A percentile compares a stretch with the other conserved stretches of the same genome.
Conservation (phyloP, 495 filamentous ascomycete genomes). For the Xylaria nigripes region DNA sequence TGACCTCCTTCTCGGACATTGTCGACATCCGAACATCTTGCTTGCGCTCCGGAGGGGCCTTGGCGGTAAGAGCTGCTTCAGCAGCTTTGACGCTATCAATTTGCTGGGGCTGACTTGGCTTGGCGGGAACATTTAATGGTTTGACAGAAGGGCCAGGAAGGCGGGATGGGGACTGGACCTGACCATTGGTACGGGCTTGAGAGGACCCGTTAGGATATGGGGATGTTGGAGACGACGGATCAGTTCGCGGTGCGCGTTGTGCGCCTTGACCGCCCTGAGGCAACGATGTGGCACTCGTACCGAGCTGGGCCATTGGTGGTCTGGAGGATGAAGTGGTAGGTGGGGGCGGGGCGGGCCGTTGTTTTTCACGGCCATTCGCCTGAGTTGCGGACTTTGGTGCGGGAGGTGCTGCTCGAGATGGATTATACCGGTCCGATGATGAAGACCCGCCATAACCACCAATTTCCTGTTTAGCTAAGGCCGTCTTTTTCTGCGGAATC, state of each 20-base stretch:
- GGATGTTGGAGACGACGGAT: constrained; percentile 16
- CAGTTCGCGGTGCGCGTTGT: constrained; percentile 20
- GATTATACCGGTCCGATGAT: constrained; percentile 66
- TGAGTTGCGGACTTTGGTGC: constrained; percentile 46
- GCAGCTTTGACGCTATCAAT: constrained; percentile 67
- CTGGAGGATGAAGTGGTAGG: constrained; percentile 26
- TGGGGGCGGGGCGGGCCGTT: constrained; percentile 46
- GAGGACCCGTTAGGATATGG: constrained; percentile 29
- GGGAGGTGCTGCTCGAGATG: constrained; percentile 59
- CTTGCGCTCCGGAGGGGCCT: constrained; percentile 57
- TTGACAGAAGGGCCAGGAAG: constrained; percentile 65
- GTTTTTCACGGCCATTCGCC: constrained; percentile 35
- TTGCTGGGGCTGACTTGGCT: constrained; percentile 51
- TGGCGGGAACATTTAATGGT: constrained; percentile 81
- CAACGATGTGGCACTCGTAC: constrained; percentile 23
- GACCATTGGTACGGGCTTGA: constrained; percentile 27
- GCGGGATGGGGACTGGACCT: constrained; percentile 44
- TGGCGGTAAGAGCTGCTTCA: constrained; percentile 70
- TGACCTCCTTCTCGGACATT: constrained; percentile 94
- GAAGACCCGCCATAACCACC: constrained; percentile 56
- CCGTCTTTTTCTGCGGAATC: constrained; percentile 64
- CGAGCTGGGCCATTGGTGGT: constrained; percentile 34
- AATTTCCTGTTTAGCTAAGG: constrained; percentile 81
- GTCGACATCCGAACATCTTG: constrained; percentile 92
- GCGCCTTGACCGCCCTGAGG: constrained; percentile 15